Percentiles rank a stretch among this genome's conserved stretches.
Evolutionary conservation across 352 stramenopile genomes (phyloP).

Genomic region (Pythium aphanidermatum): DNA sequence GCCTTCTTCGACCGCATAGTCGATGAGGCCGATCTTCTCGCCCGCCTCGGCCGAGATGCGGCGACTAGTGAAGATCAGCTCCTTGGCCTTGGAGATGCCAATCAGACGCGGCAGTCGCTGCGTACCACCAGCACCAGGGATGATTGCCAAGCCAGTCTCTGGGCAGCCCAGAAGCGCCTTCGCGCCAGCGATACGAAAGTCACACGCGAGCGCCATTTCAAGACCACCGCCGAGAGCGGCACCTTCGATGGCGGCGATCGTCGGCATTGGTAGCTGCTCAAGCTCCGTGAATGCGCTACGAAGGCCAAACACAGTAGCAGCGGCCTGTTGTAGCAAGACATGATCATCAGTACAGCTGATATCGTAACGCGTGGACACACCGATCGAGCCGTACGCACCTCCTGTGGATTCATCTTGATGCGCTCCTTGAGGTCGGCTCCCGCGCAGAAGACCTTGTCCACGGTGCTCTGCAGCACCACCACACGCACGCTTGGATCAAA

Average conservation of each 20-base stretch:
- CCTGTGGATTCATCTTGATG: conserved; percentile 74
- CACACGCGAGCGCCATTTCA: conserved; percentile 89
- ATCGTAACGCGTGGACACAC: no score
- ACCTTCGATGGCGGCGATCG: conserved; percentile 90
- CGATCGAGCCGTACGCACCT: no score
- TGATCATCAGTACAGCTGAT: no score
- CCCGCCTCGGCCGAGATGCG: conserved; percentile 70
- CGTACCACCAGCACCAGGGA: conserved; percentile 91
- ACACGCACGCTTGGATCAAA: conserved; percentile 42
- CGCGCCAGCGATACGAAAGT: conserved; percentile 87
- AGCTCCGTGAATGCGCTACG: conserved; percentile 82
- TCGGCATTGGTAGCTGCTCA: conserved; percentile 88
- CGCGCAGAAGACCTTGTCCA: conserved; percentile 85
- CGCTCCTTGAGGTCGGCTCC: conserved; percentile 90
- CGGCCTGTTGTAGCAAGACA: conserved; percentile 27
- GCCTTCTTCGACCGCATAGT: conserved; percentile 77
- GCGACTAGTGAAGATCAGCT: conserved; percentile 93
- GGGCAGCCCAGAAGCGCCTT: conserved; percentile 86
- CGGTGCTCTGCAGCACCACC: conserved; percentile 68
- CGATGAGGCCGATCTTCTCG: conserved; percentile 83
- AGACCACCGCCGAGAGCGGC: conserved; percentile 88
- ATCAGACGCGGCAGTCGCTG: conserved; percentile 90
- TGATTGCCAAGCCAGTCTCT: conserved; percentile 91
- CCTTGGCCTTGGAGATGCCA: conserved; percentile 89
- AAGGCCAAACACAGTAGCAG: conserved; percentile 62